phyloP scores from a whole-genome alignment of 768 basidiomycete genomes.

The Lentinula raphanica region DNA sequence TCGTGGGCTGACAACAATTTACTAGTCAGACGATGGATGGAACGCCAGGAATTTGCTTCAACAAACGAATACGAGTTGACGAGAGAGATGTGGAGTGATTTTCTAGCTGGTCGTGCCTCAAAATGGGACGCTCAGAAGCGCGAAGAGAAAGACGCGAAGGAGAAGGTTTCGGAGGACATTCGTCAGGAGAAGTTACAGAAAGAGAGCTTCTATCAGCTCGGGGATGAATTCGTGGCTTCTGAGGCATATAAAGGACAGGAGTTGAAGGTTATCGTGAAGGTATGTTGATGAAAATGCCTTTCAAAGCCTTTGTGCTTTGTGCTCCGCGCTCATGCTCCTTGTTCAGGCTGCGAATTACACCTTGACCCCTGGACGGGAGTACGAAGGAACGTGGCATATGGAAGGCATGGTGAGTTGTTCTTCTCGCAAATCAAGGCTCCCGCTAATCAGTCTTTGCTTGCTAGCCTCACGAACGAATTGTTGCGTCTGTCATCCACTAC shows the following conservation, averaged over 20 bases:
- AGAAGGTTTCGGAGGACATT: background rate
- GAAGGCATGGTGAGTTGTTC: slow-evolving; percentile 13
- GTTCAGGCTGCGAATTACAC: slow-evolving; percentile 16
- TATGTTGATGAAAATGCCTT: too few relatives aligned
- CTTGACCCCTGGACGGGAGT: slow-evolving; percentile 11
- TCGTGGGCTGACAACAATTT: too few relatives aligned
- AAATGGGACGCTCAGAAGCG: background rate
- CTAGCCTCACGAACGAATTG: slow-evolving; percentile 16
- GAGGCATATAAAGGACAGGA: background rate
- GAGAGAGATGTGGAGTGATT: background rate
- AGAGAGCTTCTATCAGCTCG: background rate
- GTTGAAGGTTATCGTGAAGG: slow-evolving; percentile 9
- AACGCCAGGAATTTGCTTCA: background rate
- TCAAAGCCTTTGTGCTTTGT: too few relatives aligned
- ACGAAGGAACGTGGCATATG: slow-evolving; percentile 15
- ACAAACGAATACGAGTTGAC: background rate
- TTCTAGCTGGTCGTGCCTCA: background rate
- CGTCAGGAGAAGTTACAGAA: background rate
- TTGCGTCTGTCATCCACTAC: slow-evolving; percentile 14
- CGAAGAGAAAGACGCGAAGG: background rate
- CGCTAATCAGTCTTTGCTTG: background rate
- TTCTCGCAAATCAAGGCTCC: background rate
- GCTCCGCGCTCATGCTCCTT: too few relatives aligned
- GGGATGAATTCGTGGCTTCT: background rate
- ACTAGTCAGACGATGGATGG: background rate